These are phyloP conservation scores for Leishmania major DNA, from an alignment of 208 protist genomes.

Conservation along the genomic window DNA sequence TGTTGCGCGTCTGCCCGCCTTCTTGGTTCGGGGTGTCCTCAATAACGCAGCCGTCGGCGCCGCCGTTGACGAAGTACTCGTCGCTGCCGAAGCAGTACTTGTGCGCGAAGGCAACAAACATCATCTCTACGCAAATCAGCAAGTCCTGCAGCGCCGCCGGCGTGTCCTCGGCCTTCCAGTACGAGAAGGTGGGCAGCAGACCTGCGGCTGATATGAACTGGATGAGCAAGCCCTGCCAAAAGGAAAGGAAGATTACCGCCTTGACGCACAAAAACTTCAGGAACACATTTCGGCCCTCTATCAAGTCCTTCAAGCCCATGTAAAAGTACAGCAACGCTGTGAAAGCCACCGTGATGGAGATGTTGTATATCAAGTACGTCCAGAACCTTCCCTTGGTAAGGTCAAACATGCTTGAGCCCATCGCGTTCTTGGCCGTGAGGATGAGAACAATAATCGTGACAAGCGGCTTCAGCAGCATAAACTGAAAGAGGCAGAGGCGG, in stretches of 20 bases:
- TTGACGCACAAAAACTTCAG: slow-evolving; percentile 94
- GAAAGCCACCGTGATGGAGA: slow-evolving; percentile 93
- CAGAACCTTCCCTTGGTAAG: slow-evolving; percentile 87
- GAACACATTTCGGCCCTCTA: slow-evolving; percentile 89
- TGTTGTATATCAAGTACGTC: slow-evolving; percentile 91
- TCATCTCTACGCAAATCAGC: slow-evolving; percentile 93
- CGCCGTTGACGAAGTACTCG: slow-evolving; percentile 54
- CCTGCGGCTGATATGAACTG: slow-evolving; percentile 70
- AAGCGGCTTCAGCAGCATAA: slow-evolving; percentile 92
- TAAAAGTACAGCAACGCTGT: slow-evolving; percentile 94
- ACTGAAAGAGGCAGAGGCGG: slow-evolving; percentile 89
- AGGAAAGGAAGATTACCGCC: slow-evolving; percentile 92
- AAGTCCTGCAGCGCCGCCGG: slow-evolving; percentile 82
- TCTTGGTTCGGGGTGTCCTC: slow-evolving; percentile 32
- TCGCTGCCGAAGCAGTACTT: slow-evolving; percentile 91
- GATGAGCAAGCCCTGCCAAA: slow-evolving; percentile 93
- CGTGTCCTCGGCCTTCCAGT: slow-evolving; percentile 76
- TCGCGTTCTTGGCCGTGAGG: slow-evolving; percentile 69
- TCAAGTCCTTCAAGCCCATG: slow-evolving; percentile 79
- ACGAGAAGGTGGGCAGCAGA: slow-evolving; percentile 70
- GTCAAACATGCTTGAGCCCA: slow-evolving; percentile 75
- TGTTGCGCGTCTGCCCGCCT: slow-evolving; percentile 35
- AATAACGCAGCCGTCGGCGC: slow-evolving; percentile 27
- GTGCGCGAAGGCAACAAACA: slow-evolving; percentile 90
- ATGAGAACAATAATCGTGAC: slow-evolving; percentile 83